Evolutionary conservation across 1,284 basidiomycete species (phyloP).

Genomic region (Xerocomus minutiporus): DNA sequence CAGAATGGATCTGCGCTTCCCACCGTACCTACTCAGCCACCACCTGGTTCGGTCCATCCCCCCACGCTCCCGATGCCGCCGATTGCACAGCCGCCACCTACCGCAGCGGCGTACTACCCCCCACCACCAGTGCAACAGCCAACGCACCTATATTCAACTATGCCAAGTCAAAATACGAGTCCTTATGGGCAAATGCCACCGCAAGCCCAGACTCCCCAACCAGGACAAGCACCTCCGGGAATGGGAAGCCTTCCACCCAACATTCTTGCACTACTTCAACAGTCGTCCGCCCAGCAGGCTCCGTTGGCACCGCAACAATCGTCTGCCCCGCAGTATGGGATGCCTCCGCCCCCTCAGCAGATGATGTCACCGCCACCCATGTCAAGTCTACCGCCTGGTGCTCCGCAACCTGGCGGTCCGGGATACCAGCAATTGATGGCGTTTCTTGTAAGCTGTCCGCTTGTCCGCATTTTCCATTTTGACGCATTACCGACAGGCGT

Average conservation of each 20-base stretch:
- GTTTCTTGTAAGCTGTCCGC: conserved; percentile 42
- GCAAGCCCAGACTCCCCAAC: conserved; percentile 35
- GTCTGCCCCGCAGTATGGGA: conserved; percentile 38
- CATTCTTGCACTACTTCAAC: conserved; percentile 59
- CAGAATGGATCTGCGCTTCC: conserved; percentile 35
- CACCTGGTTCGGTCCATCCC: conserved; percentile 33
- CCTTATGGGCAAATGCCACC: conserved; percentile 39
- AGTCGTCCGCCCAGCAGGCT: conserved; percentile 37
- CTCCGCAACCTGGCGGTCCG: conserved; percentile 34
- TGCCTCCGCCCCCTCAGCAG: conserved; percentile 33
- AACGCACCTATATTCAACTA: conserved; percentile 35
- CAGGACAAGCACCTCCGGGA: conserved; percentile 33
- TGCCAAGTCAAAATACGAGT: conserved; percentile 25
- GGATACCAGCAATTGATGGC: conserved; percentile 56
- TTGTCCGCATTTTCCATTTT: neutral
- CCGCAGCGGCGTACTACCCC: conserved; percentile 39
- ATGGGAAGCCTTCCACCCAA: conserved; percentile 53
- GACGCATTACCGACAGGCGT: conserved; percentile 11
- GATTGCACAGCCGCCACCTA: conserved; percentile 34
- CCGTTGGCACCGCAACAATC: conserved; percentile 34
- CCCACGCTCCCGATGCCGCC: conserved; percentile 33
- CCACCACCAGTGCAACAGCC: conserved; percentile 37
- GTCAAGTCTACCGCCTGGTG: conserved; percentile 35
- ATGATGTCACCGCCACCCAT: conserved; percentile 40
- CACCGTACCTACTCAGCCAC: conserved; percentile 29